Conservation (phyloP, 768 basidiomycete species). For the Lentinus brumalis region DNA sequence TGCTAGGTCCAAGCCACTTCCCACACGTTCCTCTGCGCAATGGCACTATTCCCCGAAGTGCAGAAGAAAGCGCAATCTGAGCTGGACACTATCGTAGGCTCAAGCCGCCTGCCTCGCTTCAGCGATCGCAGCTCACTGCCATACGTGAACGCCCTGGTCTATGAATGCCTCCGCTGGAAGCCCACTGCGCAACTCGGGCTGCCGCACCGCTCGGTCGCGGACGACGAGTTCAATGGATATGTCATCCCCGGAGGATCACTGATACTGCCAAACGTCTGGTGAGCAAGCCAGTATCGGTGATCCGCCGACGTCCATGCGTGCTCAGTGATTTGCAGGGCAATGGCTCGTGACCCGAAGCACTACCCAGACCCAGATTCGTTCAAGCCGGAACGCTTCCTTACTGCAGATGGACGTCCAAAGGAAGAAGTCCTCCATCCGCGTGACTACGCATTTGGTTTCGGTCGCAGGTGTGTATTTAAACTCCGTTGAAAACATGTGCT, state of each 20-base stretch:
- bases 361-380: constrained; percentile 45
- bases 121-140: constrained; percentile 18
- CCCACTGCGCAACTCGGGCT: constrained; percentile 23
- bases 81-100: constrained; percentile 24
- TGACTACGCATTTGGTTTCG: background rate
- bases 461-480: background rate
- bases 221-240: constrained; percentile 35
- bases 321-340: constrained; percentile 27
- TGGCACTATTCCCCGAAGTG: constrained; percentile 24
- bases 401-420: background rate
- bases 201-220: constrained; percentile 31
- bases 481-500: background rate
- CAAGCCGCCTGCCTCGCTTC: constrained; percentile 21
- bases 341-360: constrained; percentile 39
- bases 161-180: constrained; percentile 25
- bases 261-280: constrained; percentile 18
- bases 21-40: constrained; percentile 4
- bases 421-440: background rate
- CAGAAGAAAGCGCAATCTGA: constrained; percentile 26
- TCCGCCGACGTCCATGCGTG: no score
- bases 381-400: constrained; percentile 43
- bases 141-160: constrained; percentile 26
- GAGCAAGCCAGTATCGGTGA: background rate
- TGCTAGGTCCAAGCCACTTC: background rate
- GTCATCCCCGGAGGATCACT: constrained; percentile 33